These are phyloP conservation scores for Schwanniomyces vanrijiae DNA, from an alignment of 805 yeast species.

Conservation along the genomic window DNA sequence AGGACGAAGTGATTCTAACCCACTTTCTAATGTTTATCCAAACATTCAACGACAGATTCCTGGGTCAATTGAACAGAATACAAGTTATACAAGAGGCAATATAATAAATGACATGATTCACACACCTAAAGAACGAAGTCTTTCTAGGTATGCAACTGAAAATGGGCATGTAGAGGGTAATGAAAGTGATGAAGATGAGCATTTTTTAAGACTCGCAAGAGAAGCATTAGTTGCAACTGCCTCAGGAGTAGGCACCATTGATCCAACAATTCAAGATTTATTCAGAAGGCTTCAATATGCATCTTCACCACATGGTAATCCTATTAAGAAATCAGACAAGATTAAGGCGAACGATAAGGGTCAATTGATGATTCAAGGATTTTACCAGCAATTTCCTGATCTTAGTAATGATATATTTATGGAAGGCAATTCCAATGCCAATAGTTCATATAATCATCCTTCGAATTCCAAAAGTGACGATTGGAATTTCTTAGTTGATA, in stretches of 20 bases:
- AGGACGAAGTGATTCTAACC: slow-evolving; percentile 2
- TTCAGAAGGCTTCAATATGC: slow-evolving; percentile 59
- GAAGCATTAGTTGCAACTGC: slow-evolving; percentile 60
- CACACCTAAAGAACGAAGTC: neutral
- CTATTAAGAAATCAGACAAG: slow-evolving; percentile 32
- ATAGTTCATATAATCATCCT: slow-evolving; percentile 5
- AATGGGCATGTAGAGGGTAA: neutral
- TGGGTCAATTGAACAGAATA: slow-evolving; percentile 11
- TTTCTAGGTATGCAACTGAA: neutral
- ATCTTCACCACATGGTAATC: slow-evolving; percentile 58
- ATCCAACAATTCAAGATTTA: slow-evolving; percentile 64
- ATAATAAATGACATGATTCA: neutral
- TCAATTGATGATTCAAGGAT: slow-evolving; percentile 41
- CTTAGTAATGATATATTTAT: slow-evolving; percentile 40
- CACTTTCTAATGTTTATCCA: neutral
- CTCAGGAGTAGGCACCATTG: slow-evolving; percentile 44
- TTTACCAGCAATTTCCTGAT: slow-evolving; percentile 44
- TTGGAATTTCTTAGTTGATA: slow-evolving; percentile 34
- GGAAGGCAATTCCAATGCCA: slow-evolving; percentile 5
- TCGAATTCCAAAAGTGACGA: slow-evolving; percentile 20
- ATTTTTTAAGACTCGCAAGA: slow-evolving; percentile 57
- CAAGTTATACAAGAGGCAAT: slow-evolving; percentile 13
- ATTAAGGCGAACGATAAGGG: slow-evolving; percentile 40
- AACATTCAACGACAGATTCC: slow-evolving; percentile 6
- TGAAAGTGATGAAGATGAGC: slow-evolving; percentile 45